Base-by-base conservation (phyloP, 2,329 filamentous ascomycete genomes). In the Geoglossum cookeanum region DNA sequence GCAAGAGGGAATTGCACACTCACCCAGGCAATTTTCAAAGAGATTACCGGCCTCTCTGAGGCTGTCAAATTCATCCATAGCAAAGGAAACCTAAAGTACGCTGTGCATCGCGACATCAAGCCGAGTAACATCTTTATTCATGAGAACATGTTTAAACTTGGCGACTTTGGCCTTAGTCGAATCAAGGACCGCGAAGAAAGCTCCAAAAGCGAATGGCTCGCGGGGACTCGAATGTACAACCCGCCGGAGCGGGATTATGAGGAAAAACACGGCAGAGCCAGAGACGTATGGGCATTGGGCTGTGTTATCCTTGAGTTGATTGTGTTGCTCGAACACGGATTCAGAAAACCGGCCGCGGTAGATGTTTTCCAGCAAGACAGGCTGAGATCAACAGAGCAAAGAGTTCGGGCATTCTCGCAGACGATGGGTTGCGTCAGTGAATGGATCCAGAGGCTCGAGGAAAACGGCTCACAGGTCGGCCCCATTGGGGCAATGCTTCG, bases 51-150 rank as follows among this genome's bases (percentile, higher is more conserved):
- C 15, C 4, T 45, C 9, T 6, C 22, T 45, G 17, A 22, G 3
- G 42, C 42, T 45, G 7, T 45, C 3, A 17, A 7, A 22, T 22
- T 45, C 5, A 45, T 45, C 42, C 42, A 45, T 9, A 22, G 5
- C n/a, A 22, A 11, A 5, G 15, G 5, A 6, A 22, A 17, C 4
- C 5, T 6, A 15, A 5, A 5, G 7, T 45, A 6, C 17, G 13
- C 13, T 7, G 5, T 45, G 5, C 66, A 68, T 56, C 64, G 66
- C 44, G 66, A 68, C 33, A 55, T 68, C 0, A 60, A 61, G 22
- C 66, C 66, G 7, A 30, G 47, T 3, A 68, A 68, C 55, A 63
- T 68, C 22, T 60, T 68, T 11, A 59, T 68, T 7, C 55, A 45
- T 35, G 47, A 49, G 1, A 52, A 58, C 0, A 63, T 45, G 1